Base-by-base conservation (phyloP, 495 filamentous ascomycete species). In the Hypomontagnella submonticulosa region DNA sequence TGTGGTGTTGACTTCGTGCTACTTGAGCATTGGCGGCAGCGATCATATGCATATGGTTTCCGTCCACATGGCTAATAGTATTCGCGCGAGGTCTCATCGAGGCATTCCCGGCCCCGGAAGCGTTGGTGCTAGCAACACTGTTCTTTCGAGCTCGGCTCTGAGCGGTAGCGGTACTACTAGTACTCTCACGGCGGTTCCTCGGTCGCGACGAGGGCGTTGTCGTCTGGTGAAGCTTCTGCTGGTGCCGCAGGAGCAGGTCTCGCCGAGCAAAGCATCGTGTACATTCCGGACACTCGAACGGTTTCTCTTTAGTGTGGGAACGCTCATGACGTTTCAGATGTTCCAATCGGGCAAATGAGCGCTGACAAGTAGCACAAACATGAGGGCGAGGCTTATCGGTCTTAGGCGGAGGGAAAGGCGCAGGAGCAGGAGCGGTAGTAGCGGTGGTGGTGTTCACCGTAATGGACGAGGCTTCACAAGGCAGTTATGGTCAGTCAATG, bases 181-280 rank as follows among this genome's bases (percentile, higher is more conserved):
- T 90, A 77, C 96, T 93, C 75, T 98, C 94, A 52, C 89, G 86
- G 57, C 85, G 88, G 75, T 90, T 93, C 71, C 93, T 85, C 34
- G 93, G 92, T 58, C 93, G 87, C 43, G 92, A 92, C 34, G 94
- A 93, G 4, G 95, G 89, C 0, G 93, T 92, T 1, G 90, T 90
- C n/a, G 92, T 96, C 88, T 96, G 91, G 72, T 99, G 95, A 11
- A 99, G 84, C 82, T 99, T 99, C 83, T 99, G 95, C 80, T 99
- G 95, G 77, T 99, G 95, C 23, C 95, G 86, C 57, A 99, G 81
- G 53, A 99, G 85, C 60, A 99, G 77, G 75, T 99, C 95, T 58
- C 95, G 86, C 33, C 95, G 87, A 30, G 95, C 95, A 80, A 99
- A 99, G 82, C 95, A 98, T 73, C 95, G 81, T 16, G 91, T 83